These are phyloP conservation scores for Mrakia blollopis DNA, from an alignment of 768 basidiomycete species.

Conservation along the genomic window DNA sequence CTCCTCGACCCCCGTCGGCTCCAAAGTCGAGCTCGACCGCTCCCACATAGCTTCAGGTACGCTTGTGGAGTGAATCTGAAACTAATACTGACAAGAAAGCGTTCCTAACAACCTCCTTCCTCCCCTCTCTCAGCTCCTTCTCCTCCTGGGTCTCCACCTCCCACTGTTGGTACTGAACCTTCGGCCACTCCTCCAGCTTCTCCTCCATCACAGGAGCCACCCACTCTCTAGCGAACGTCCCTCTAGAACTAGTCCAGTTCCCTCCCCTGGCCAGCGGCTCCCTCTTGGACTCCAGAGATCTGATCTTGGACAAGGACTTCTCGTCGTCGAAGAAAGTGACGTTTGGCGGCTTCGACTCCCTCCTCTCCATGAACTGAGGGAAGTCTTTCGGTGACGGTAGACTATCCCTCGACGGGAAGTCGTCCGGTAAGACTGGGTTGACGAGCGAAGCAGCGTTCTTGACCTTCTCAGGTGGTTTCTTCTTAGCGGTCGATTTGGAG, in stretches of 20 bases:
- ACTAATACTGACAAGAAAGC: slow-evolving; percentile 34
- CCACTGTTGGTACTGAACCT: slow-evolving; percentile 19
- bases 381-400: slow-evolving; percentile 17
- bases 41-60: too few relatives aligned
- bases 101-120: slow-evolving; percentile 36
- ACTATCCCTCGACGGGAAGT: neutral
- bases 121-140: slow-evolving; percentile 18
- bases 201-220: neutral
- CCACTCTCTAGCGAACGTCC: slow-evolving; percentile 24
- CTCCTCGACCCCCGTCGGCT: neutral
- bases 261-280: neutral
- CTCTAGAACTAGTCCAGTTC: slow-evolving; percentile 20
- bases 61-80: too few relatives aligned
- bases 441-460: slow-evolving; percentile 16
- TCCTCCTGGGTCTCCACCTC: slow-evolving; percentile 19
- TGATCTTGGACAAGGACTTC: neutral
- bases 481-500: neutral
- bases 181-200: neutral
- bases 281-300: neutral
- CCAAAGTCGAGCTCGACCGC: neutral
- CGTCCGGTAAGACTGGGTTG: neutral
- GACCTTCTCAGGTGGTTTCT: slow-evolving; percentile 1
- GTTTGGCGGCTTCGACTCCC: neutral
- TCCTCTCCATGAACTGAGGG: neutral
- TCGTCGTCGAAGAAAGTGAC: neutral